These are phyloP conservation scores for Pyrus pyrifolia DNA, from an alignment of 306 rosid genomes.

Conservation along the genomic window DNA sequence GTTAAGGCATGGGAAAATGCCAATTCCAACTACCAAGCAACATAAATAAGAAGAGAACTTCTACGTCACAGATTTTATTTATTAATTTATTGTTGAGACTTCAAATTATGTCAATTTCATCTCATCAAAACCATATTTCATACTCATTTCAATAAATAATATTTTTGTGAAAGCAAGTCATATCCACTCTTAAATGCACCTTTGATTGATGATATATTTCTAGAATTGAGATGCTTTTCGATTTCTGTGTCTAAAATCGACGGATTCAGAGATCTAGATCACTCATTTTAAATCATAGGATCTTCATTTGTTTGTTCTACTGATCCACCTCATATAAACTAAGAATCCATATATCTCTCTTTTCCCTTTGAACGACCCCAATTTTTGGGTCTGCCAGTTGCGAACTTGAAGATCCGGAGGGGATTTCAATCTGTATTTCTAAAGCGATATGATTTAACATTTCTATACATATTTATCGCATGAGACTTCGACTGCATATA, in stretches of 20 bases:
- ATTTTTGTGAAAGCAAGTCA: neutral
- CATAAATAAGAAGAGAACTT: neutral
- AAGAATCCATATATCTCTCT: too few species aligned
- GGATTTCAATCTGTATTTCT: neutral
- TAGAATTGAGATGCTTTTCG: too few species aligned
- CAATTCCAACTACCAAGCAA: neutral
- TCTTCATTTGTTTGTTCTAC: accelerated
- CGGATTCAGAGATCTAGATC: accelerated
- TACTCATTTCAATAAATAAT: neutral
- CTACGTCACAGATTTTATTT: neutral
- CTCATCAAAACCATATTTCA: neutral
- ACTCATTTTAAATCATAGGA: too few species aligned
- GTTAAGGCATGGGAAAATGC: neutral
- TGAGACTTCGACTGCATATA: too few species aligned
- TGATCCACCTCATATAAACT: too few species aligned
- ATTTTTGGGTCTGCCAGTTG: too few species aligned
- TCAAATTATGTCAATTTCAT: neutral
- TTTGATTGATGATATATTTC: too few species aligned
- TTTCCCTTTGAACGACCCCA: too few species aligned
- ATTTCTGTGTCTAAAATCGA: accelerated
- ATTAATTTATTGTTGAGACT: neutral
- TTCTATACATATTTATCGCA: neutral
- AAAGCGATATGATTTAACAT: neutral
- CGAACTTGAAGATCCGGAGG: too few species aligned
- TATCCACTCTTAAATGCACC: neutral